Base-by-base conservation (phyloP, 2,329 filamentous ascomycete species). In the Penicillium sp. region DNA sequence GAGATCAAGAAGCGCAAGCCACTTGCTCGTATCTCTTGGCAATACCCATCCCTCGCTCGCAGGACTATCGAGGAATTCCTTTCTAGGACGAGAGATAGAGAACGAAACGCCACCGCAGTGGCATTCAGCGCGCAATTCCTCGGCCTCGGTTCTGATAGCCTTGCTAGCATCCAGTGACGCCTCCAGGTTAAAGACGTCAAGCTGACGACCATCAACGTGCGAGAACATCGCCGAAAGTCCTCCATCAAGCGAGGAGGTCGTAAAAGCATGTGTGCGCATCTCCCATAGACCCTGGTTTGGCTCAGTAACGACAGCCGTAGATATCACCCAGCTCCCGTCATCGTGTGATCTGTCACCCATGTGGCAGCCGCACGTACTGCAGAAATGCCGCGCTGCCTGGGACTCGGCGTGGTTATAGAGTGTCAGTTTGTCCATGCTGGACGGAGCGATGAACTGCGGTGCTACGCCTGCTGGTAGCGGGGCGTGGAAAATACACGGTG, bases 61-160 rank as follows among this genome's bases (percentile, higher is more conserved):
- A 15, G 67, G 69, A 73, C 41, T 61, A 5, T 61, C 50, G 12
- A 65, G 52, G 7, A 71, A 71, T 7, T 67, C 65, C 3, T 54
- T 40, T 7, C 62, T 65, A 1, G 77, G 77, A 8, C 73, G 70
- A 10, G 70, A 60, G 50, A 80, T 71, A 52, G 54, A 72, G 62
- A 80, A 75, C 0, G 71, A 64, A 9, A 79, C 70, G n/a, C 75
- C 77, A 6, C 66, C 66, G 61, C 77, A 80, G 56, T 78, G 73
- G 57, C 78, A 80, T 46, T 72, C 61, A 1, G 71, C 76, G 13
- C 68, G 69, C 2, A 79, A 59, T 6, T 62, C 56, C 1, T 62
- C 56, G 1, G 37, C 13, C 2, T 35, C 16, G 4, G 18, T 27
- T 31, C 32, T 3, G 13, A 6, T 13, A 2, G 45, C 46, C 8